Percentiles rank a stretch among this genome's conserved stretches.
phyloP scores from a whole-genome alignment of 2,329 filamentous ascomycete genomes.

The Beauveria sp. region DNA sequence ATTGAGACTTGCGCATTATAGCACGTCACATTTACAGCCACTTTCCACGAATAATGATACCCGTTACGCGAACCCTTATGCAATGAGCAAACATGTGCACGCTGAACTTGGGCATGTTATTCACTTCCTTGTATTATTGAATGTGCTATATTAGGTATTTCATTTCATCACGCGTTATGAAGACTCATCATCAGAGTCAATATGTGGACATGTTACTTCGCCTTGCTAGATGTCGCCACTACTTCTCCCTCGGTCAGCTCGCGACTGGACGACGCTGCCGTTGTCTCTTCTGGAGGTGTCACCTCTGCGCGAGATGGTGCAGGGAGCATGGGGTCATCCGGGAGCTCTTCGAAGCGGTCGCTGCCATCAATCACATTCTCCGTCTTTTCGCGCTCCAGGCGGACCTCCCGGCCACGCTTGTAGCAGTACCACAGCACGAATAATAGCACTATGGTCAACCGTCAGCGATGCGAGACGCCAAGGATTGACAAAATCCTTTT shows the following conservation, averaged over 20 bases:
- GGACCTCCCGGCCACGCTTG: constrained; percentile 81
- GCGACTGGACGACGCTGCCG: neutral
- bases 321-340: constrained; percentile 38
- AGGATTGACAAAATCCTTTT: too few species aligned
- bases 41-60: constrained; percentile 4
- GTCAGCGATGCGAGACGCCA: neutral
- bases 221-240: neutral
- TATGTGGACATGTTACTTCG: neutral
- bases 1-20: constrained; percentile 26
- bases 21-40: neutral
- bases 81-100: neutral
- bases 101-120: neutral
- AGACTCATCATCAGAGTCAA: neutral
- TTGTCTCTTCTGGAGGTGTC: constrained; percentile 3
- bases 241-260: neutral
- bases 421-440: constrained; percentile 98
- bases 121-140: neutral
- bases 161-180: constrained; percentile 2
- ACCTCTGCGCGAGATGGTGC: constrained; percentile 19
- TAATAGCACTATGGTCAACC: constrained; percentile 56
- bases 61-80: neutral
- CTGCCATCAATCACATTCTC: constrained; percentile 28
- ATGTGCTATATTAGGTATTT: neutral
- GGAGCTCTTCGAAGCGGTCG: constrained; percentile 40
- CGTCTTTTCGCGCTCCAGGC: constrained; percentile 56